phyloP scores from a whole-genome alignment of 345 rosid species.

The Aethionema arabicum region DNA sequence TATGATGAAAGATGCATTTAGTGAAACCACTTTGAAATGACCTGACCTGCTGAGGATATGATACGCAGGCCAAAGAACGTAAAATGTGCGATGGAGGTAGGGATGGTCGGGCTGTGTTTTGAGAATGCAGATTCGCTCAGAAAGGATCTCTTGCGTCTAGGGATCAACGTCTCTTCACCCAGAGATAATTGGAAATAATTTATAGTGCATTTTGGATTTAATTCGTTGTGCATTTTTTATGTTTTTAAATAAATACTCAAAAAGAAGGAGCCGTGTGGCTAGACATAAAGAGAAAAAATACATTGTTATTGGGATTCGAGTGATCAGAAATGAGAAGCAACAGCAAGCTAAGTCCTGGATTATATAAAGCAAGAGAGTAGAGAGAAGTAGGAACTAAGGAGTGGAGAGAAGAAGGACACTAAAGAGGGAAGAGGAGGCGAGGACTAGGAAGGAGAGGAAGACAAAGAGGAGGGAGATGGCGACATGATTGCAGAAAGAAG shows the following conservation, averaged over 20 bases:
- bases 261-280: no score
- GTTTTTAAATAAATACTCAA: slow-evolving; percentile 6
- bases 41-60: slow-evolving; percentile 16
- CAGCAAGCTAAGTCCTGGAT: background rate
- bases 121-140: slow-evolving; percentile 53
- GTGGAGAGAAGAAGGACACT: slow-evolving; percentile 59
- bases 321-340: slow-evolving; percentile 4
- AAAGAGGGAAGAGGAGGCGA: slow-evolving; percentile 58
- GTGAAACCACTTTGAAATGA: background rate
- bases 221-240: background rate
- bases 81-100: slow-evolving; percentile 68
- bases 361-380: slow-evolving; percentile 5
- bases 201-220: slow-evolving; percentile 14
- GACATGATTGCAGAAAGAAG: slow-evolving; percentile 70
- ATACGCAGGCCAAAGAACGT: slow-evolving; percentile 60
- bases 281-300: background rate
- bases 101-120: slow-evolving; percentile 68
- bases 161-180: slow-evolving; percentile 44
- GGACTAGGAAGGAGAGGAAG: slow-evolving; percentile 55
- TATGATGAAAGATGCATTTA: no score
- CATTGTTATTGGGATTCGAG: slow-evolving; percentile 17
- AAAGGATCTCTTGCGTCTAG: slow-evolving; percentile 48
- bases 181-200: slow-evolving; percentile 19
- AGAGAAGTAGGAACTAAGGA: slow-evolving; percentile 19
- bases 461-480: slow-evolving; percentile 66